A percentile compares a stretch with the other conserved stretches of the same genome.
These are phyloP conservation scores for Euclidium syriacum DNA, from an alignment of 345 rosid species.

Conservation along the genomic window DNA sequence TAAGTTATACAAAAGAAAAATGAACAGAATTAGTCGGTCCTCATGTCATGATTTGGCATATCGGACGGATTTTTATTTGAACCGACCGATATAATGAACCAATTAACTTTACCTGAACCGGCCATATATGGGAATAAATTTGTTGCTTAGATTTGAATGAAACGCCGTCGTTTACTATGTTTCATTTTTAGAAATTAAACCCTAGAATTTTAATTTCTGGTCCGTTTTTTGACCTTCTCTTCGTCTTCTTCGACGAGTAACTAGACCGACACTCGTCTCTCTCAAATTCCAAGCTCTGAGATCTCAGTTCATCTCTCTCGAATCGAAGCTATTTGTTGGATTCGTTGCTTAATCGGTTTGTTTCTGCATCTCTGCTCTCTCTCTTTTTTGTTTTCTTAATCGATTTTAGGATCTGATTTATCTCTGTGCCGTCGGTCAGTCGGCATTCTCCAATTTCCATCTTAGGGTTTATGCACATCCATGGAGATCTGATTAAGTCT, in stretches of 20 bases:
- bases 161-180: neutral
- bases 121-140: neutral
- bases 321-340: neutral
- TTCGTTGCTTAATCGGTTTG: neutral
- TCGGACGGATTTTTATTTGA: neutral
- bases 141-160: neutral
- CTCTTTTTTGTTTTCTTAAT: neutral
- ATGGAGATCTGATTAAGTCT: neutral
- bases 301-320: neutral
- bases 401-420: neutral
- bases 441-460: neutral
- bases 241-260: neutral
- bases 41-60: too few species aligned
- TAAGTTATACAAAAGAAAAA: too few species aligned
- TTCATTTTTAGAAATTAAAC: too few species aligned
- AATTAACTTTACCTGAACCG: neutral
- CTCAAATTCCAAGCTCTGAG: neutral
- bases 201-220: neutral
- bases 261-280: too few species aligned
- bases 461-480: neutral
- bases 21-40: neutral
- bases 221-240: neutral
- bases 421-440: neutral
- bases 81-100: too few species aligned
- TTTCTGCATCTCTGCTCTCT: neutral